Evolutionary conservation across 1,284 basidiomycete genomes (phyloP).

Genomic region (Leccinum colubrinum): DNA sequence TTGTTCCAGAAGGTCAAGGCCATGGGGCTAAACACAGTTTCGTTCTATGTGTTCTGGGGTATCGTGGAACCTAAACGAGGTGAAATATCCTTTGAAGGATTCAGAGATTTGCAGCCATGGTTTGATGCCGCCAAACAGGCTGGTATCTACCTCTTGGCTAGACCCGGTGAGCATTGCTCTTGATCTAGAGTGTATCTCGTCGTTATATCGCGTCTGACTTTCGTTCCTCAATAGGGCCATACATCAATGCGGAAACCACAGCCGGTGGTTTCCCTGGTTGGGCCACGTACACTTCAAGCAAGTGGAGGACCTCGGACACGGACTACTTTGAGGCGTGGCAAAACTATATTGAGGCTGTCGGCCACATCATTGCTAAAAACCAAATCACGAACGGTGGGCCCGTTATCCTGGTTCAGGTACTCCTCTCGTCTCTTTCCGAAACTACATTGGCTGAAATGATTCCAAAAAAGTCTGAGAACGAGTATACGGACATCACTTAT

Average conservation of each 20-base stretch:
- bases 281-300: conserved; percentile 43
- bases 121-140: conserved; percentile 47
- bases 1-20: conserved; percentile 47
- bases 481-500: conserved; percentile 43
- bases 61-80: conserved; percentile 43
- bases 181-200: not conserved
- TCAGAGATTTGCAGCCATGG: conserved; percentile 46
- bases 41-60: conserved; percentile 48
- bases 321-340: conserved; percentile 45
- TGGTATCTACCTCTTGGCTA: conserved; percentile 44
- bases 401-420: conserved; percentile 52
- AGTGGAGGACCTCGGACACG: conserved; percentile 46
- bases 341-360: conserved; percentile 40
- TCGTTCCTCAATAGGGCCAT: conserved; percentile 35
- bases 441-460: not conserved
- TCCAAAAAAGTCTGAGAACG: conserved; percentile 44
- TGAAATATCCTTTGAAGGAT: conserved; percentile 46
- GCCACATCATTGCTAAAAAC: conserved; percentile 43
- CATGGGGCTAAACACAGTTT: conserved; percentile 46
- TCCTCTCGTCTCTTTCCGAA: not conserved
- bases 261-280: conserved; percentile 52
- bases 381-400: conserved; percentile 52
- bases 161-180: conserved; percentile 36
- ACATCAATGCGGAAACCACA: conserved; percentile 55
- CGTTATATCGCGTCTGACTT: not conserved